A percentile compares a stretch with the other conserved stretches of the same genome.
phyloP scores from a whole-genome alignment of 352 stramenopile species.

The Phytophthora colocasiae region DNA sequence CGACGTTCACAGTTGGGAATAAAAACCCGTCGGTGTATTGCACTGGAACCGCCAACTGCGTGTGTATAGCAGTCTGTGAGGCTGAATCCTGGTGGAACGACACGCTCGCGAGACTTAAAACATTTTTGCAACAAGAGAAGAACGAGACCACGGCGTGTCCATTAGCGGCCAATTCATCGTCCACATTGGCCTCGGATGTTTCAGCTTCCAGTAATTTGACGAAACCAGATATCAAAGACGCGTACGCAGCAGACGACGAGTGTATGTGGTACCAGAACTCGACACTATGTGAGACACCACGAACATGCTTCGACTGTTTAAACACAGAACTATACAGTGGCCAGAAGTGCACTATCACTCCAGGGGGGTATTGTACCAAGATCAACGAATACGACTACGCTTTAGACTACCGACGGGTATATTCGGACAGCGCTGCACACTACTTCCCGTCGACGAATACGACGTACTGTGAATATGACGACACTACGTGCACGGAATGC shows the following conservation, averaged over 20 bases:
- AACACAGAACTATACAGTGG: conserved; percentile 49
- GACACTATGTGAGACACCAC: conserved; percentile 49
- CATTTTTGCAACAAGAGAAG: conserved; percentile 20
- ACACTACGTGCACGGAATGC: conserved; percentile 42
- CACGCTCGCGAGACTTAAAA: conserved; percentile 43
- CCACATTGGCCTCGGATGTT: conserved; percentile 18
- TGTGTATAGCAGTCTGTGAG: conserved; percentile 68
- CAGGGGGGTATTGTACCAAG: conserved; percentile 61
- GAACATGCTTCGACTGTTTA: conserved; percentile 68
- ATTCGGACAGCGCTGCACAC: conserved; percentile 35
- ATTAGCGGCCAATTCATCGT: conserved; percentile 44
- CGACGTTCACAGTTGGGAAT: conserved; percentile 44
- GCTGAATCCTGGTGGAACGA: conserved; percentile 50
- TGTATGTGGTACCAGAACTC: conserved; percentile 77
- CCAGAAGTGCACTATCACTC: conserved; percentile 59
- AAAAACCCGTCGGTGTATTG: conserved; percentile 65
- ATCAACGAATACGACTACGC: conserved; percentile 49
- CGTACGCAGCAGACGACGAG: conserved; percentile 45
- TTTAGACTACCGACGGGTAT: conserved; percentile 52
- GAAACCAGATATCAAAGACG: conserved; percentile 35
- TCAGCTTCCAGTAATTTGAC: conserved; percentile 23
- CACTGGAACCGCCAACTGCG: conserved; percentile 41
- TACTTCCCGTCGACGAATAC: conserved; percentile 68
- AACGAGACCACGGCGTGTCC: conserved; percentile 37
- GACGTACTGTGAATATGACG: conserved; percentile 56